These are phyloP conservation scores for Brachypodium distachyon DNA, from an alignment of 202 grass and related monocot genomes.

Conservation along the genomic window DNA sequence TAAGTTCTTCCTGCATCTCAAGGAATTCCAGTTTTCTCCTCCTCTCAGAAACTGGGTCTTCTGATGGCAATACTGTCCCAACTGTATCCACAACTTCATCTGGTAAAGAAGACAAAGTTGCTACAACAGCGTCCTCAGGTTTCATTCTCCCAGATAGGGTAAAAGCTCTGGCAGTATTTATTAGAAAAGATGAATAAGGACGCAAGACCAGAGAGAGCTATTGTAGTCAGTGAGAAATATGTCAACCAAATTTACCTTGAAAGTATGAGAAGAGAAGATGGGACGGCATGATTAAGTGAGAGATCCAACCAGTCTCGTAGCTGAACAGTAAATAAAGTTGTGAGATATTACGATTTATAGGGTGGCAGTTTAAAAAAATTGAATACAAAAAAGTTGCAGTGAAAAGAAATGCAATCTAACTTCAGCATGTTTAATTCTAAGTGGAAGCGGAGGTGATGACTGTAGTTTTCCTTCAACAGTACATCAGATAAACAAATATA, in stretches of 20 bases:
- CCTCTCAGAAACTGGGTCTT: conserved; percentile 99
- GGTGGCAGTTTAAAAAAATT: background rate
- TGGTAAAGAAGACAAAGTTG: conserved; percentile 94
- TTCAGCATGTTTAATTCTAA: conserved; percentile 1
- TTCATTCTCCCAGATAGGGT: conserved; percentile 96
- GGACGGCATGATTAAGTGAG: conserved; percentile 86
- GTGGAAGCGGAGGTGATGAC: background rate
- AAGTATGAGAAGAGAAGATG: conserved; percentile 97
- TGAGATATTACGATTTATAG: background rate
- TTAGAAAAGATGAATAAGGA: conserved; percentile 26
- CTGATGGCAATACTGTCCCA: conserved; percentile 87
- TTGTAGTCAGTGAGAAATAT: background rate
- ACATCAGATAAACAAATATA: background rate
- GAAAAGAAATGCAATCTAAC: background rate
- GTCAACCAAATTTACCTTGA: conserved; percentile 61
- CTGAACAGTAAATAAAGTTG: conserved; percentile 40
- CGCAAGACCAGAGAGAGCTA: background rate
- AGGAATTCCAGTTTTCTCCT: conserved; percentile 96
- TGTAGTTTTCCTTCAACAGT: background rate
- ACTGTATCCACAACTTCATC: conserved; percentile 99
- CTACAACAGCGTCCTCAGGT: conserved; percentile 97
- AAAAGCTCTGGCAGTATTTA: conserved; percentile 63
- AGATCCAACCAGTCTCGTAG: conserved; percentile 94
- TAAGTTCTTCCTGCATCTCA: conserved; percentile 99
- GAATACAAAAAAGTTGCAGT: background rate